A percentile compares a stretch with the other conserved stretches of the same genome.
Conservation (phyloP, 768 basidiomycete species). For the Suillus placidus region DNA sequence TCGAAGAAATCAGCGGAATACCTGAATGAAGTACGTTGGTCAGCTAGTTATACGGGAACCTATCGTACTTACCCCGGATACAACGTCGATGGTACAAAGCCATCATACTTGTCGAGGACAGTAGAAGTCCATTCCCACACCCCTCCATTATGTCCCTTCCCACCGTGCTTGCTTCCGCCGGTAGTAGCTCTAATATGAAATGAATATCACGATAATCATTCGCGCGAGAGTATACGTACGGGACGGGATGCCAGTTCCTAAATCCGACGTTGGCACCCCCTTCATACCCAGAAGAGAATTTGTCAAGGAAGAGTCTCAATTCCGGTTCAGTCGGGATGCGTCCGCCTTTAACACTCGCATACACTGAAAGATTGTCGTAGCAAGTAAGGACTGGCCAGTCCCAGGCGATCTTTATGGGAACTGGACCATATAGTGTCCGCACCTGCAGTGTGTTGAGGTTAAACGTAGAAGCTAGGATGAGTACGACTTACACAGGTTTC, state of each 20-base stretch:
- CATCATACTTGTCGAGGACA: constrained; percentile 66
- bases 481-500: constrained; percentile 47
- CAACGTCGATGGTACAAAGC: constrained; percentile 71
- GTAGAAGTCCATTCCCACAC: constrained; percentile 99
- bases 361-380: constrained; percentile 76
- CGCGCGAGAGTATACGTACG: constrained; percentile 53
- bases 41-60: neutral
- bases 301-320: constrained; percentile 76
- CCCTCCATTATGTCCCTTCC: constrained; percentile 86
- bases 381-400: constrained; percentile 88
- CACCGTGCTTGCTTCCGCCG: constrained; percentile 51
- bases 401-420: constrained; percentile 72
- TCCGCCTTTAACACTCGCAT: constrained; percentile 87
- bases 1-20: constrained; percentile 94
- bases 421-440: constrained; percentile 85
- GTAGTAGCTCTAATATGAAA: constrained; percentile 60
- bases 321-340: constrained; percentile 91
- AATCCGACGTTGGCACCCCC: constrained; percentile 85
- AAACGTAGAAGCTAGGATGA: neutral
- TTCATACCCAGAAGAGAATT: constrained; percentile 72
- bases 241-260: constrained; percentile 90
- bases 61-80: constrained; percentile 76
- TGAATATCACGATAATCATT: neutral
- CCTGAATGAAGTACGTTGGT: constrained; percentile 35
- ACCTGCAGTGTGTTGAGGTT: constrained; percentile 44